phyloP scores from a whole-genome alignment of 2,329 filamentous ascomycete species.

The Macrophomina phaseolina region DNA sequence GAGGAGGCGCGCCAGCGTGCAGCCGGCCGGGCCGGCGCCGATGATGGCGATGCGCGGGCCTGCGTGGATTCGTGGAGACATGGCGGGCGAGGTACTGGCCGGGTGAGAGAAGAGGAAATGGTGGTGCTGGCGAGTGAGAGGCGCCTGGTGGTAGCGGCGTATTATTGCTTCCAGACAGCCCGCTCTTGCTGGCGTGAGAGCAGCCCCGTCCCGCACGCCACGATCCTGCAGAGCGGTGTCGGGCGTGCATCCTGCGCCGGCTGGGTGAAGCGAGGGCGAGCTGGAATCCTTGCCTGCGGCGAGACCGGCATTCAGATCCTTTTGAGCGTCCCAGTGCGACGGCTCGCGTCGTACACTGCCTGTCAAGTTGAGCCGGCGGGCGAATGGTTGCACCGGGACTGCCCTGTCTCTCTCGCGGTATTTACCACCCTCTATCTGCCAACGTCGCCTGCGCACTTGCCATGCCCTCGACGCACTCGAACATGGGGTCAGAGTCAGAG shows the following conservation, averaged over 20 bases:
- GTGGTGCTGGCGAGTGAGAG: not conserved
- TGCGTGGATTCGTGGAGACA: not conserved
- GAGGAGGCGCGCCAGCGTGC: conserved; percentile 37
- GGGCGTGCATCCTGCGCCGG: not conserved
- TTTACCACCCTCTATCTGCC: too few species aligned
- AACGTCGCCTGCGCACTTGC: not conserved
- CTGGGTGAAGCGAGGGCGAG: too few species aligned
- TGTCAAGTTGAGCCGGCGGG: not conserved
- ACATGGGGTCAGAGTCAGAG: not conserved
- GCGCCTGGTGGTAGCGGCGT: not conserved
- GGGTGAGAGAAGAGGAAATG: not conserved
- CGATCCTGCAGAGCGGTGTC: not conserved
- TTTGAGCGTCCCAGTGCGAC: not conserved
- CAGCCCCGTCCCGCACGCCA: not conserved
- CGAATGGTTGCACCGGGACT: not conserved
- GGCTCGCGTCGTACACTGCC: not conserved
- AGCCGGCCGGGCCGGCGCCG: conserved; percentile 42
- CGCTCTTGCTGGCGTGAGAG: not conserved
- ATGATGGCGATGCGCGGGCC: conserved; percentile 40
- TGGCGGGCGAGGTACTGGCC: not conserved
- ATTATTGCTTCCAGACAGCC: not conserved
- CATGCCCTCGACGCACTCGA: not conserved
- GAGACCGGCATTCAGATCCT: not conserved
- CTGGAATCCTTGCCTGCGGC: too few species aligned
- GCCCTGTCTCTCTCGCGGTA: too few species aligned